Base-by-base conservation (phyloP, 2,329 filamentous ascomycete species). In the Annulohypoxylon truncatum region DNA sequence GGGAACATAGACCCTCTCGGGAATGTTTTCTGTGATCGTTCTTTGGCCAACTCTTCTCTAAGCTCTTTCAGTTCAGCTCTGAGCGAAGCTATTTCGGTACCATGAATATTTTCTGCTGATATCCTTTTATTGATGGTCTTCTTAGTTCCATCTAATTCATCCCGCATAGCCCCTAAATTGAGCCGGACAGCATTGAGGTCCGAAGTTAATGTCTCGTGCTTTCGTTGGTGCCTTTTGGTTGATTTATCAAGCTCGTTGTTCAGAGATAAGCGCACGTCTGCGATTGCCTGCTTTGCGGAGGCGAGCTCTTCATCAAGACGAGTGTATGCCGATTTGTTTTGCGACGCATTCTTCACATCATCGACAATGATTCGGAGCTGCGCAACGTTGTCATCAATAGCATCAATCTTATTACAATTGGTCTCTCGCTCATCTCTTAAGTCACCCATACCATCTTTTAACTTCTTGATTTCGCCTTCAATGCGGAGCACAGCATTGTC, bases 401-500 rank as follows among this genome's bases (percentile, higher is more conserved):
- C 60, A 10, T 60, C 61, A 0, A 46, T 61, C 40, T 42, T 58
- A 3, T 42, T 28, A 15, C 38, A 61, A 3, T 64, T 38, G 10
- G 42, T 22, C 6, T 50, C 51, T n/a, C 76, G 35, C 5, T 77
- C 73, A 7, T 55, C 69, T n/a, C 71, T 72, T 31, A 80, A 51
- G 4, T 69, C 61, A 5, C 58, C 52, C n/a, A 78, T 64, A 1
- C 72, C 73, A 28, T 75, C 75, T 31, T 71, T 75, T 8, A 81
- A 67, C 24, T 73, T 76, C 33, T 74, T 68, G 58, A 79, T 70
- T 33, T 80, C 77, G 18, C 71, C 61, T 33, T 81, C 75, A 15
- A 82, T 75, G 20, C 76, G 77, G 15, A 69, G 61, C 8, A 81
- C 72, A 22, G 75, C 72, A 10, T 74, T 74, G 18, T 81, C 77